Conservation (phyloP, 352 stramenopile genomes). For the Pythium plurisporium region DNA sequence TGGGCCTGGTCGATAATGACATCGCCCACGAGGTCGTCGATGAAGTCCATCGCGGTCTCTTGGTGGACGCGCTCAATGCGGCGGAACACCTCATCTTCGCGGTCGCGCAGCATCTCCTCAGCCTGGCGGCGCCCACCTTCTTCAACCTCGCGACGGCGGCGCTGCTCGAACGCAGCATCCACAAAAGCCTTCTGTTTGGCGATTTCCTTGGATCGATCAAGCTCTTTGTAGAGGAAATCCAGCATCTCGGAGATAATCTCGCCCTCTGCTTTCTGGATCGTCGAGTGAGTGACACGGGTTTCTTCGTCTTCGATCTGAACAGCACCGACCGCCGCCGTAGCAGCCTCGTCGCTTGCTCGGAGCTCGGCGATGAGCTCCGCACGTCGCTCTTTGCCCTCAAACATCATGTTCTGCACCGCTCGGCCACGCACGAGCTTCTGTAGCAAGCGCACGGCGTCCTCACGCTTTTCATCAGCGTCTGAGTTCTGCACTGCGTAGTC, state of each 20-base stretch:
- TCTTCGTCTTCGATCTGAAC: slow-evolving; percentile 34
- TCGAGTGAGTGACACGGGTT: slow-evolving; percentile 34
- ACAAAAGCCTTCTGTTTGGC: slow-evolving; percentile 74
- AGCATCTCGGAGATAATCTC: slow-evolving; percentile 87
- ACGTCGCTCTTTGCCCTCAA: slow-evolving; percentile 86
- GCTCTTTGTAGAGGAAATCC: slow-evolving; percentile 88
- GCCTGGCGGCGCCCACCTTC: slow-evolving; percentile 85
- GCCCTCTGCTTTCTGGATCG: slow-evolving; percentile 71
- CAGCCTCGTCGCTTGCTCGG: slow-evolving; percentile 59
- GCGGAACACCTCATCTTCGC: slow-evolving; percentile 80
- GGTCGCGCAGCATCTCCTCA: slow-evolving; percentile 76
- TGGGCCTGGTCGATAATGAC: slow-evolving; percentile 53
- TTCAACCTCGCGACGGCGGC: slow-evolving; percentile 71
- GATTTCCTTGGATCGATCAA: slow-evolving; percentile 75
- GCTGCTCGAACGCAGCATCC: slow-evolving; percentile 55
- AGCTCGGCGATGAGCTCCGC: slow-evolving; percentile 88
- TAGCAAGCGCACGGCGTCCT: slow-evolving; percentile 71
- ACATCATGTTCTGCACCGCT: slow-evolving; percentile 93
- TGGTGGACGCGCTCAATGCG: slow-evolving; percentile 75
- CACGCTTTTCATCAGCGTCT: slow-evolving; percentile 46
- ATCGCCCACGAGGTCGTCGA: slow-evolving; percentile 58
- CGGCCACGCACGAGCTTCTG: slow-evolving; percentile 87
- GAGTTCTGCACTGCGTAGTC: slow-evolving; percentile 41
- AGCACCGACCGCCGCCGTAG: neutral
- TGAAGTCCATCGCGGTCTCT: slow-evolving; percentile 66